Evolutionary conservation across 2,329 filamentous ascomycete genomes (phyloP).

Genomic region (Alternaria viburni): DNA sequence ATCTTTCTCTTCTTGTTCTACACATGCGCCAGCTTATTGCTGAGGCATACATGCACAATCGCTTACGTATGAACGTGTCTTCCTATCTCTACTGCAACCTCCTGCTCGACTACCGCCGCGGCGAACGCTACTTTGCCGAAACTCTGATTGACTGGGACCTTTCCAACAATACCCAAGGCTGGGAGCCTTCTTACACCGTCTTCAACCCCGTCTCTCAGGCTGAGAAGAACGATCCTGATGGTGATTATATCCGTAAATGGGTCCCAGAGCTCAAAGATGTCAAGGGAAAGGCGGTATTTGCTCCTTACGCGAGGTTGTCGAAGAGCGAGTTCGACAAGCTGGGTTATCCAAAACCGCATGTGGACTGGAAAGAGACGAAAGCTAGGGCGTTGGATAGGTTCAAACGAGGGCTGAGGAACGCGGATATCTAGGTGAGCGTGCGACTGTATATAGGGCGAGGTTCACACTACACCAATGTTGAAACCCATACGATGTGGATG

Average conservation of each 20-base stretch:
- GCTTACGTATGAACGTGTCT: conserved; percentile 58
- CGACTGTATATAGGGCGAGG: not conserved
- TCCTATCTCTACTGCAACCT: conserved; percentile 58
- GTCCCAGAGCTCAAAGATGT: conserved; percentile 49
- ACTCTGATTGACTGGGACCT: conserved; percentile 58
- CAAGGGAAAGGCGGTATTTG: conserved; percentile 57
- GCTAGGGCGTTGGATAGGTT: conserved; percentile 52
- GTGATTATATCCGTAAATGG: conserved; percentile 49
- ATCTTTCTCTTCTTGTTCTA: not conserved
- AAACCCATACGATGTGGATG: not conserved
- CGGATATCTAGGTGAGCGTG: conserved; percentile 2
- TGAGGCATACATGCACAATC: conserved; percentile 61
- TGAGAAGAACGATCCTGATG: conserved; percentile 47
- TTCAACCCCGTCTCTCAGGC: conserved; percentile 53
- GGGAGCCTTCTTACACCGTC: conserved; percentile 59
- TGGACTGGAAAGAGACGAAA: conserved; percentile 54
- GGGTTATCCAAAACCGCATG: conserved; percentile 55
- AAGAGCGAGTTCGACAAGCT: conserved; percentile 58
- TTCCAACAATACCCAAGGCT: conserved; percentile 59
- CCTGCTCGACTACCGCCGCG: conserved; percentile 57
- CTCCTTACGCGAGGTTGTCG: conserved; percentile 52
- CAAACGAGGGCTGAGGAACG: conserved; percentile 54
- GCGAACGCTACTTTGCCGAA: conserved; percentile 60
- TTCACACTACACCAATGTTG: not conserved
- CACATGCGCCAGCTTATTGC: not conserved